Evolutionary conservation across 495 filamentous ascomycete species (phyloP).

Genomic region (Penicillium chermesinum): DNA sequence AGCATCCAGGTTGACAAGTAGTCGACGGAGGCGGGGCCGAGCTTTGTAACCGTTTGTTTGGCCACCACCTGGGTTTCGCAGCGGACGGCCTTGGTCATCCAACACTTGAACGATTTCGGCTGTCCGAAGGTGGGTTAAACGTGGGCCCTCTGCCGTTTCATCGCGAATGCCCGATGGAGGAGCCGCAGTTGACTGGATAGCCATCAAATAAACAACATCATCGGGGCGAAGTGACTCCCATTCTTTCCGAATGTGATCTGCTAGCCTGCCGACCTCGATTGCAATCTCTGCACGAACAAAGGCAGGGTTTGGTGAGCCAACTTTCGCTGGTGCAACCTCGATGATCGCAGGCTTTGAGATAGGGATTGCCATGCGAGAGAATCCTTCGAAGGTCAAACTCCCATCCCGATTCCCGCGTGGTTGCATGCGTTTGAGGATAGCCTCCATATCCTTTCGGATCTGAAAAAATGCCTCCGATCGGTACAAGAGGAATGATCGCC

Average conservation of each 20-base stretch:
- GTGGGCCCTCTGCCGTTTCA: constrained; percentile 45
- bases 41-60: constrained; percentile 48
- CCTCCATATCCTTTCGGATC: constrained; percentile 85
- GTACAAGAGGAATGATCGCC: constrained; percentile 84
- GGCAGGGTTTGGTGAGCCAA: constrained; percentile 82
- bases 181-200: constrained; percentile 51
- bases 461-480: constrained; percentile 91
- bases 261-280: constrained; percentile 76
- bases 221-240: constrained; percentile 89
- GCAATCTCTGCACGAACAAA: constrained; percentile 80
- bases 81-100: constrained; percentile 76
- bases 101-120: constrained; percentile 84
- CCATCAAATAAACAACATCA: constrained; percentile 85
- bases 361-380: constrained; percentile 85
- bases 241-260: constrained; percentile 69
- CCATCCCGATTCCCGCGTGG: constrained; percentile 60
- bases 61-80: constrained; percentile 54
- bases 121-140: constrained; percentile 67
- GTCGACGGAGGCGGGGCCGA: constrained; percentile 55
- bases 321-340: constrained; percentile 76
- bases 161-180: constrained; percentile 53
- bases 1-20: constrained; percentile 80
- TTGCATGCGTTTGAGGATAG: constrained; percentile 69
- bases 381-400: constrained; percentile 71
- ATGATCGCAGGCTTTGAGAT: constrained; percentile 84